Evolutionary conservation across 1,284 basidiomycete genomes (phyloP).

Genomic region (Chalciporus piperatoides): DNA sequence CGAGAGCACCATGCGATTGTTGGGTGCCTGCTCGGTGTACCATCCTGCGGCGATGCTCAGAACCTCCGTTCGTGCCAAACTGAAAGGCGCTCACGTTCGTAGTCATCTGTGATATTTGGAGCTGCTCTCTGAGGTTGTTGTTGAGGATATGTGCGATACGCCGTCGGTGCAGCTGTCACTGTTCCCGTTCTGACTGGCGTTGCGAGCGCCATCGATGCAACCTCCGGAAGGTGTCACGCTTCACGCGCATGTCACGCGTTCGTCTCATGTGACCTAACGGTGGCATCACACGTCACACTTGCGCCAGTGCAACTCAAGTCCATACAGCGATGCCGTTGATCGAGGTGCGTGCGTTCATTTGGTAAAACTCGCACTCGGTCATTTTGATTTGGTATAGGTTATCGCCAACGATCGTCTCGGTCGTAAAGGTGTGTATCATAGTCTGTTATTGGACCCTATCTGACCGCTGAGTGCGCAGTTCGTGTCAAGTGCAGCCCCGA

Average conservation of each 20-base stretch:
- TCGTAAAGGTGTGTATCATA: slow-evolving; percentile 70
- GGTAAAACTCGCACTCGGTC: neutral
- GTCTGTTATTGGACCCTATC: neutral
- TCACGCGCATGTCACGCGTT: slow-evolving; percentile 23
- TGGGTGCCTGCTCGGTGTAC: slow-evolving; percentile 69
- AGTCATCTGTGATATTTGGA: slow-evolving; percentile 64
- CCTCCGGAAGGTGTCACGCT: slow-evolving; percentile 6
- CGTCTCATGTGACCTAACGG: slow-evolving; percentile 17
- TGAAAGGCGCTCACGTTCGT: slow-evolving; percentile 54
- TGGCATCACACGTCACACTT: slow-evolving; percentile 18
- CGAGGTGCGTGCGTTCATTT: slow-evolving; percentile 40
- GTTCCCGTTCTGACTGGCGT: slow-evolving; percentile 29
- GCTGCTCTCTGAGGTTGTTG: slow-evolving; percentile 26
- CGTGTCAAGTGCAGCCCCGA: slow-evolving; percentile 92
- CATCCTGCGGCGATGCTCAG: slow-evolving; percentile 49
- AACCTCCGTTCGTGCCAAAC: neutral
- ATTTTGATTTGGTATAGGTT: slow-evolving; percentile 48
- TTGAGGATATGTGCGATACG: slow-evolving; percentile 28
- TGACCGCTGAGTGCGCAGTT: slow-evolving; percentile 45
- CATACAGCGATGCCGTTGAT: slow-evolving; percentile 52
- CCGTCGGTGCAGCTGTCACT: slow-evolving; percentile 6
- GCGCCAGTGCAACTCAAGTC: neutral
- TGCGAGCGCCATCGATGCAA: slow-evolving; percentile 26
- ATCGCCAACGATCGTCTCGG: slow-evolving; percentile 97
- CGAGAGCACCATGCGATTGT: slow-evolving; percentile 79